Evolutionary conservation across 106 monocot genomes (phyloP).

Genomic region (Allium fistulosum): DNA sequence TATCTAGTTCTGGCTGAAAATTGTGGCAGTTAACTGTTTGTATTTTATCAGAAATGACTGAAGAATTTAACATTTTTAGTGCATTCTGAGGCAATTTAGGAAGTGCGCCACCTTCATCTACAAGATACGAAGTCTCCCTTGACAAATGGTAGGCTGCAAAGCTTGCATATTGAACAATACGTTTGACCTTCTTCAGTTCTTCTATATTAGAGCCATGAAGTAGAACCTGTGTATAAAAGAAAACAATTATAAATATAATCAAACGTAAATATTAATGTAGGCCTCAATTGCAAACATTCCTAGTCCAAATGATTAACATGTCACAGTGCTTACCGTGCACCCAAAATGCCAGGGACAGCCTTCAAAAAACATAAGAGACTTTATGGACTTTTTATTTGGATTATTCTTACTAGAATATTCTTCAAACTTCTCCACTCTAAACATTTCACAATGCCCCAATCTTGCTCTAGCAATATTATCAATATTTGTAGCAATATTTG

Average conservation of each 20-base stretch:
- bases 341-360: constrained; percentile 81
- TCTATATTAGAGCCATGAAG: constrained; percentile 47
- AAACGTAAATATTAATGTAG: too few species aligned
- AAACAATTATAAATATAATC: too few species aligned
- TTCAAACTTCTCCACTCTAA: constrained; percentile 56
- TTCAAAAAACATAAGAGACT: constrained; percentile 92
- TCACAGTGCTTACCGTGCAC: constrained; percentile 64
- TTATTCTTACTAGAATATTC: constrained; percentile 16
- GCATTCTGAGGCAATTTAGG: constrained; percentile 28
- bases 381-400: constrained; percentile 44
- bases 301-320: background rate
- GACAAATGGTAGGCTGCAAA: constrained; percentile 97
- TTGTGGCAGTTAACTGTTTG: background rate
- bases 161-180: constrained; percentile 61
- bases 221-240: constrained; percentile 51
- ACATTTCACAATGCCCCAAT: constrained; percentile 69
- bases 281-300: background rate
- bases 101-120: constrained; percentile 75
- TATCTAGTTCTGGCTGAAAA: background rate
- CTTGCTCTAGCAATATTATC: constrained; percentile 51
- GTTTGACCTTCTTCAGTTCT: constrained; percentile 79
- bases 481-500: constrained; percentile 58
- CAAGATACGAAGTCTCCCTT: constrained; percentile 87
- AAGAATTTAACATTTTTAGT: constrained; percentile 5
- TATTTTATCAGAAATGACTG: constrained; percentile 1